Evolutionary conservation across 106 monocot genomes (phyloP).

Genomic region (Allium cepa): DNA sequence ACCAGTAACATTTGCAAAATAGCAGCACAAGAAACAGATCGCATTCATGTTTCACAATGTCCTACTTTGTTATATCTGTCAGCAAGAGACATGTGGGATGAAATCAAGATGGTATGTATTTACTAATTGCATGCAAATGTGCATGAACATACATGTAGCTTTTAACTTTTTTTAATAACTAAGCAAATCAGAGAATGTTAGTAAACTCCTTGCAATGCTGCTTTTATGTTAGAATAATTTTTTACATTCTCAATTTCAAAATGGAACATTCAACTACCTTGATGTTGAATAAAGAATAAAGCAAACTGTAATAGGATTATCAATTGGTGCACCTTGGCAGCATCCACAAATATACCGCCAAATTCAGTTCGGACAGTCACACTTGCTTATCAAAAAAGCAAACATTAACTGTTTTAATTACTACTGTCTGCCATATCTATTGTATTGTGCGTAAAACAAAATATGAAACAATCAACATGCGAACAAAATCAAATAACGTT

Average conservation of each 20-base stretch:
- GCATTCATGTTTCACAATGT: no score
- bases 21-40: no score
- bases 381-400: no score
- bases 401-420: no score
- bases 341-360: conserved; percentile 48
- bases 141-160: background rate
- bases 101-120: conserved; percentile 49
- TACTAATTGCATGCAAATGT: background rate
- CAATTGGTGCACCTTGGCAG: conserved; percentile 73
- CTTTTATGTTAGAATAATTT: background rate
- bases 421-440: no score
- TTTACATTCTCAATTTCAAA: conserved; percentile 2
- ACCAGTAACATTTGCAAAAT: no score
- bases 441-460: no score
- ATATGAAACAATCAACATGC: no score
- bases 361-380: conserved; percentile 32
- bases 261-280: conserved; percentile 39
- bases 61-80: no score
- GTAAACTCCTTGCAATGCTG: background rate
- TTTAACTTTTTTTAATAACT: background rate
- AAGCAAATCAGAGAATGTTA: background rate
- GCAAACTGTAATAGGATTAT: conserved; percentile 36
- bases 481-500: no score
- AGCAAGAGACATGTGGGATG: conserved; percentile 61
- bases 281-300: conserved; percentile 7